These are phyloP conservation scores for Macrolepiota fuliginosa DNA, from an alignment of 768 basidiomycete species.

Conservation along the genomic window DNA sequence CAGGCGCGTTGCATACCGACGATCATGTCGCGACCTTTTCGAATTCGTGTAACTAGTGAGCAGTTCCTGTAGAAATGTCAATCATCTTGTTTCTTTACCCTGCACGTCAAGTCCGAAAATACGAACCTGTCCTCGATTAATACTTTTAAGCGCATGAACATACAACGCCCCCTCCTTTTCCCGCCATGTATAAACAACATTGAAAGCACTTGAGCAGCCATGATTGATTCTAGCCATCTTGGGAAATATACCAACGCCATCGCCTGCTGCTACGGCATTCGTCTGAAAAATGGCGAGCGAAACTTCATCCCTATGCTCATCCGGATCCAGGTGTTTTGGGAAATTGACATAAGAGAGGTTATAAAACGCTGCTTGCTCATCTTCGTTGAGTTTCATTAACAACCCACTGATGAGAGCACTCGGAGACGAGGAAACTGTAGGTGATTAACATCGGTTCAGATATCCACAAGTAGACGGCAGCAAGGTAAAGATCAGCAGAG, in stretches of 20 bases:
- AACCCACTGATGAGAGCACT: conserved; percentile 36
- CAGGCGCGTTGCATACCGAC: conserved; percentile 37
- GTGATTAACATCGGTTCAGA: conserved; percentile 1
- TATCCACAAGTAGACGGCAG: neutral
- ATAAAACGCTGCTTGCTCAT: conserved; percentile 41
- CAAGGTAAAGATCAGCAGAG: conserved; percentile 1
- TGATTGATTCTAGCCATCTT: conserved; percentile 66
- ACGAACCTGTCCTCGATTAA: conserved; percentile 49
- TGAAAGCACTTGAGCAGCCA: conserved; percentile 66
- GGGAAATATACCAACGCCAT: conserved; percentile 62
- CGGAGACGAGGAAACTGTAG: conserved; percentile 43
- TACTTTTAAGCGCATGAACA: conserved; percentile 56
- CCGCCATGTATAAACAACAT: conserved; percentile 62
- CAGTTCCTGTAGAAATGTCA: conserved; percentile 42
- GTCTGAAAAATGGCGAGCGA: conserved; percentile 67
- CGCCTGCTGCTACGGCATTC: conserved; percentile 58
- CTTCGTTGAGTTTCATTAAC: conserved; percentile 29
- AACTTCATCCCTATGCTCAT: conserved; percentile 37
- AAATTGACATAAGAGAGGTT: conserved; percentile 58
- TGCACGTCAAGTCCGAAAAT: neutral
- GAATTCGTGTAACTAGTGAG: conserved; percentile 62
- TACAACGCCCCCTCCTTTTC: conserved; percentile 45
- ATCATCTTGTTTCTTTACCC: neutral
- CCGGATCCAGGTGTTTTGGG: conserved; percentile 37
- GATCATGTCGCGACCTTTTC: conserved; percentile 47